These are phyloP conservation scores for Colletotrichum euphorbiae DNA, from an alignment of 2,329 filamentous ascomycete genomes.

Conservation along the genomic window DNA sequence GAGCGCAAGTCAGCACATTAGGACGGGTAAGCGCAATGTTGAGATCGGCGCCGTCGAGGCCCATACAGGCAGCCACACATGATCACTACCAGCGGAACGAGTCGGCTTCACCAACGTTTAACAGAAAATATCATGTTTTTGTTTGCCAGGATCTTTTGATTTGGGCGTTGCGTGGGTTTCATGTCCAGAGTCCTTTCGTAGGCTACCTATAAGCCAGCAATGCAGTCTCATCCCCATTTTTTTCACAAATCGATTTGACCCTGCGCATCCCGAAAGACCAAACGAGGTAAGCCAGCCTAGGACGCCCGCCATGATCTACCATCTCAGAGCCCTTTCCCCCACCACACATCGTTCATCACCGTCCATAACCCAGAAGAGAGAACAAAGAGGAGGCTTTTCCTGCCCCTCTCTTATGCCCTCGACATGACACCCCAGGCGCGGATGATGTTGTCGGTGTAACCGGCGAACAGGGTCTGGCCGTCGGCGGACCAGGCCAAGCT, in stretches of 20 bases:
- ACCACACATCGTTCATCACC: constrained; percentile 34
- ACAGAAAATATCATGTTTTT: constrained; percentile 40
- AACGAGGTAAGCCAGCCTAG: constrained; percentile 60
- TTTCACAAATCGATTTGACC: constrained; percentile 43
- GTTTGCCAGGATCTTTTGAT: constrained; percentile 46
- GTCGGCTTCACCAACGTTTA: constrained; percentile 18
- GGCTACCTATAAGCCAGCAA: constrained; percentile 53
- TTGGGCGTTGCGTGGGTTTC: constrained; percentile 50
- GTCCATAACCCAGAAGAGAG: constrained; percentile 41
- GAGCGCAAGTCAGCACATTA: background rate
- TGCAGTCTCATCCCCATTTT: constrained; percentile 43
- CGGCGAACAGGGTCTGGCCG: constrained; percentile 98
- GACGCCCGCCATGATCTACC: constrained; percentile 61
- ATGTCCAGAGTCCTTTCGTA: constrained; percentile 53
- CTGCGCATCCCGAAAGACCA: constrained; percentile 57
- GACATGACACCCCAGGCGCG: constrained; percentile 98
- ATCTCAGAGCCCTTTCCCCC: constrained; percentile 42
- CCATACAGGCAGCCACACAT: background rate
- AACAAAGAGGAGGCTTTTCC: constrained; percentile 33
- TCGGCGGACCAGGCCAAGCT: constrained; percentile 97
- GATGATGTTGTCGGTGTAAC: constrained; percentile 99
- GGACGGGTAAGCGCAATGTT: too few species aligned
- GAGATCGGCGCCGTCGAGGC: background rate
- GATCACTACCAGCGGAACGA: background rate
- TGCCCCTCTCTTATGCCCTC: constrained; percentile 72